Evolutionary conservation across 2,329 filamentous ascomycete genomes (phyloP).

Genomic region (Sarocladiaceae sp.): DNA sequence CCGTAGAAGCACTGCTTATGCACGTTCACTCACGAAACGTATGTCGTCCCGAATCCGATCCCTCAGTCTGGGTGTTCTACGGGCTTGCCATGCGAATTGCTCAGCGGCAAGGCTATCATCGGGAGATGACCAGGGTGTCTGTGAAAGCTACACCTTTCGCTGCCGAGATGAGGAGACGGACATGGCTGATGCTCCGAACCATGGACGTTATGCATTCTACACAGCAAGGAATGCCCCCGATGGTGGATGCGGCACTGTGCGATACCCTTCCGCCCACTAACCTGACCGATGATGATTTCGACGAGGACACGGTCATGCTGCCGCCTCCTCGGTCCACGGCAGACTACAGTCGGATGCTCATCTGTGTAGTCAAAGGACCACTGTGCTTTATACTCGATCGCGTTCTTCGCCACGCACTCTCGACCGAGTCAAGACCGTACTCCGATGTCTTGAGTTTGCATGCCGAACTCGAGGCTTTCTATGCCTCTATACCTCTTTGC

Average conservation of each 20-base stretch:
- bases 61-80: slow-evolving; percentile 41
- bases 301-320: slow-evolving; percentile 35
- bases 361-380: slow-evolving; percentile 35
- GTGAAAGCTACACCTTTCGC: slow-evolving; percentile 39
- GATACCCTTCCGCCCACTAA: slow-evolving; percentile 41
- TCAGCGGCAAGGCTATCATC: slow-evolving; percentile 46
- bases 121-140: slow-evolving; percentile 37
- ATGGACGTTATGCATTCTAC: slow-evolving; percentile 44
- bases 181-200: slow-evolving; percentile 41
- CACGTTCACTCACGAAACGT: slow-evolving; percentile 36
- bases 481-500: slow-evolving; percentile 29
- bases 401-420: slow-evolving; percentile 34
- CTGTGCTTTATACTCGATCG: slow-evolving; percentile 37
- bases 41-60: slow-evolving; percentile 33
- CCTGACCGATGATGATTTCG: slow-evolving; percentile 44
- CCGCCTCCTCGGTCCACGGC: slow-evolving; percentile 35
- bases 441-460: slow-evolving; percentile 27
- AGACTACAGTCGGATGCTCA: slow-evolving; percentile 37
- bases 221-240: slow-evolving; percentile 47
- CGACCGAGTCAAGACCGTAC: slow-evolving; percentile 30
- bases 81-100: slow-evolving; percentile 40
- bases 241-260: slow-evolving; percentile 39
- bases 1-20: slow-evolving; percentile 43
- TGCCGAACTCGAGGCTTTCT: slow-evolving; percentile 31
- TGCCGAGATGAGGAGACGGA: slow-evolving; percentile 43